Evolutionary conservation across 1,284 basidiomycete species (phyloP), one percentile per base, ranked within the genome.

Genomic region (Apiotrichum montevideense): DNA sequence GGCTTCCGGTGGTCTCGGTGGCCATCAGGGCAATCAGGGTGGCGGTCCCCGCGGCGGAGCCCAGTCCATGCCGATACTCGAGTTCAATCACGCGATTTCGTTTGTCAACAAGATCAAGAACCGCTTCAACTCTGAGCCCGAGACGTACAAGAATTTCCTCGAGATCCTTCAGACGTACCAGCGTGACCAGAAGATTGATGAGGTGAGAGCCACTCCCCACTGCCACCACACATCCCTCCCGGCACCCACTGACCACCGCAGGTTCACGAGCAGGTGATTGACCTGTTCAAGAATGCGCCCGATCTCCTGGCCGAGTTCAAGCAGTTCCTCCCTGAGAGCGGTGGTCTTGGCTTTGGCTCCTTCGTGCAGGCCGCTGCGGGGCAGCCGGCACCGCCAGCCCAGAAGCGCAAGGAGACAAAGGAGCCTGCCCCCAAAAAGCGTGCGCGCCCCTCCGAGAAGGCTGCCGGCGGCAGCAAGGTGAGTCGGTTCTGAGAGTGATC

Each of bases 91-190:
- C 72, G 96, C 96, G 29, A 98, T 98, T 66, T 87, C 91, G 68
- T 99, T 95, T 74, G 86, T 99, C 66, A 98, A 98, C 83, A 95
- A 94, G 81, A 98, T 99, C 80, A 98, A 98, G 80, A 86, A 87
- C 46, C 85, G 94, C 50, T 98, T 89, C 77, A 80, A 85, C n/a
- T 85, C 88, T 62, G 92, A 97, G 64, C 86, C 88, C 29, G 90
- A 95, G 67, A 95, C 88, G 46, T 99, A 99, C 82, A 98, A 98
- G 79, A 87, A 92, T 70, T 99, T 99, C 78, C 80, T 99, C 67
- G 95, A 98, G 79, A 95, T 98, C 55, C 79, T 99, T 64, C 96
- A 98, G 80, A 89, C 90, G 35, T 98, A 97, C 77, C 94, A 98
- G 76, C 94, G 94, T 73, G 94, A 98, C 71, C 89, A 91, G 71